Base-by-base conservation (phyloP, 1,284 basidiomycete genomes). In the Heterobasidion occidentale region DNA sequence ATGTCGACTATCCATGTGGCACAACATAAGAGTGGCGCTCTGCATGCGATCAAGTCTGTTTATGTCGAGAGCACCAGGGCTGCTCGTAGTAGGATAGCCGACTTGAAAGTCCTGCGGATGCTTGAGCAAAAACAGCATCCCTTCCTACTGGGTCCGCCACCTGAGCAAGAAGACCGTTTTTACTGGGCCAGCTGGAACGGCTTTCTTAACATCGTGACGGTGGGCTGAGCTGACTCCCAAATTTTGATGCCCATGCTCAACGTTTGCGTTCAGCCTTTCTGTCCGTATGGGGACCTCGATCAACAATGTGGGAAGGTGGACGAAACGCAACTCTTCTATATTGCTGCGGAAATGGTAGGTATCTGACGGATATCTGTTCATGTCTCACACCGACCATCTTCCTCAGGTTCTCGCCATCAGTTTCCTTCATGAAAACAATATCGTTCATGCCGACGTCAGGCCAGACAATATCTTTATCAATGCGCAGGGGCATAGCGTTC, bases 391-490 rank as follows among this genome's bases (percentile, higher is more conserved):
- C 27, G n/a, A 36, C 17, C 14, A 2, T 14, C 27, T 27, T 9
- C 7, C 14, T 7, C 36, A 66, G 65, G 55, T 68, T 2, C 52
- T 65, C 8, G 68, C 64, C 0, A 58, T 71, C 9, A 34, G 64
- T 8, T 63, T 60, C 27, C 59, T 71, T 11, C 70, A 71, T 46
- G 20, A 54, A 1, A 48, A 59, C 7, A 63, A 61, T 1, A 64
- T 67, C 56, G 62, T 70, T 0, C 68, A 65, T 63, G 78, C 79
- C 35, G 83, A 85, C 64, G 64, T 88, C 53, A 86, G 86, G 67
- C 84, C 84, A 1, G 81, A 81, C 63, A 86, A 86, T 63, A 77
- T 86, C 53, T 70, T 88, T 7, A 69, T 88, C n/a, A 80, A 83
- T 68, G 78, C 79, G 59, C 71, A 74, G 45, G 84, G 84, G 0